These are phyloP conservation scores for Cryphonectria carpinicola DNA, from an alignment of 2,329 filamentous ascomycete genomes.

Conservation along the genomic window DNA sequence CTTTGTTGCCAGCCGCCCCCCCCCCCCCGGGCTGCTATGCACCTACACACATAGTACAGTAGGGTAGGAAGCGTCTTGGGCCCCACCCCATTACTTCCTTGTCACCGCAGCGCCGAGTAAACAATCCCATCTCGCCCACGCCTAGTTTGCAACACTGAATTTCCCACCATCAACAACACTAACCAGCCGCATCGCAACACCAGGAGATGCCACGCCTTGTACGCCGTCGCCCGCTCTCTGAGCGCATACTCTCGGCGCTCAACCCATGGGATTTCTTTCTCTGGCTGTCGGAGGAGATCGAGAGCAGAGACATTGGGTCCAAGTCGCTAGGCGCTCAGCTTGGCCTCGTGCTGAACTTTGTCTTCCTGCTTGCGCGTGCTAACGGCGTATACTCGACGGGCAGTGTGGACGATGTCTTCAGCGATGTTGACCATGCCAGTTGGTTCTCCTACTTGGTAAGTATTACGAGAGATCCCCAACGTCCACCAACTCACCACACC, in stretches of 20 bases:
- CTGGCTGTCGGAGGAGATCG: slow-evolving; percentile 90
- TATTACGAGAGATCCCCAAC: slow-evolving; percentile 29
- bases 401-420: slow-evolving; percentile 80
- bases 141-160: slow-evolving; percentile 8
- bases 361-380: slow-evolving; percentile 81
- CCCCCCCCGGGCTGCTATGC: not conserved
- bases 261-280: slow-evolving; percentile 90
- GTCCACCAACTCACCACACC: not conserved
- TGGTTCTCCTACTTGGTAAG: slow-evolving; percentile 65
- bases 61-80: not conserved
- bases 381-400: slow-evolving; percentile 63
- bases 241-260: slow-evolving; percentile 79
- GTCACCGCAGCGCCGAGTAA: slow-evolving; percentile 23
- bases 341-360: slow-evolving; percentile 75
- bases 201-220: slow-evolving; percentile 72
- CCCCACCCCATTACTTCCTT: slow-evolving; percentile 1
- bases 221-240: slow-evolving; percentile 74
- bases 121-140: slow-evolving; percentile 12
- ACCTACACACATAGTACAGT: not conserved
- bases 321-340: slow-evolving; percentile 75
- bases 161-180: slow-evolving; percentile 1
- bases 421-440: slow-evolving; percentile 64
- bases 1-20: not conserved
- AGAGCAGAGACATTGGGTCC: slow-evolving; percentile 89
- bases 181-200: slow-evolving; percentile 1